A percentile compares a stretch with the other conserved stretches of the same genome.
phyloP scores from a whole-genome alignment of 2,329 filamentous ascomycete genomes.

The Arthrinium puccinioides region DNA sequence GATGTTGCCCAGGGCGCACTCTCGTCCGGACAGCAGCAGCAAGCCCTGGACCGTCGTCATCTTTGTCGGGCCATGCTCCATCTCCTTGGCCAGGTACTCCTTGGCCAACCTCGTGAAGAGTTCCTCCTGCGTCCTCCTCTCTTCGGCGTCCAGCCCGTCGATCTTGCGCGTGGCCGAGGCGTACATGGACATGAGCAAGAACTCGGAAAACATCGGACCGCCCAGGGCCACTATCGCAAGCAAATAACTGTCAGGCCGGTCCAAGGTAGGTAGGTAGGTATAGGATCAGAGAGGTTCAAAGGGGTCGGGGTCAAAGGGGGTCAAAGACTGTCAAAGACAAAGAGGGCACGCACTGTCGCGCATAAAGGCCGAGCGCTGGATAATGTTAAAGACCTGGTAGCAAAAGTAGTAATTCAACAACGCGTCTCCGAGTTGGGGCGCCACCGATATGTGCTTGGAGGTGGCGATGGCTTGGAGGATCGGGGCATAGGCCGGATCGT shows the following conservation, averaged over 20 bases:
- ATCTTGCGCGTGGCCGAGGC: not conserved
- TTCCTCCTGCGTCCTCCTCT: not conserved
- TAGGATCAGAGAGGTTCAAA: too few species aligned
- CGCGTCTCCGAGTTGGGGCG: not conserved
- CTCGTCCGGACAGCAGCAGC: not conserved
- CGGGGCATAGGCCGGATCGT: not conserved
- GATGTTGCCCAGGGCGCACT: not conserved
- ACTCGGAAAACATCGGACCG: constrained; percentile 1
- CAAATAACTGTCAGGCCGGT: too few species aligned
- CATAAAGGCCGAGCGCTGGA: not conserved
- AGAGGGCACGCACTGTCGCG: too few species aligned
- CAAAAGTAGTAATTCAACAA: not conserved
- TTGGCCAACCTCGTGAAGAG: not conserved
- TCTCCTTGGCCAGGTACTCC: constrained; percentile 2
- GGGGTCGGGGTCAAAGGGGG: too few species aligned
- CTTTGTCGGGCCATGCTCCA: constrained; percentile 1
- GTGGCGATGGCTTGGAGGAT: constrained; percentile 1
- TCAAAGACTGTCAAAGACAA: too few species aligned
- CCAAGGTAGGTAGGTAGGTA: too few species aligned
- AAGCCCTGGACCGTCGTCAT: constrained; percentile 1
- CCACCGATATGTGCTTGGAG: constrained; percentile 1
- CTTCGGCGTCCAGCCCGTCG: not conserved
- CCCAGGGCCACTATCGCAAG: not conserved
- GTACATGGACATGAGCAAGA: constrained; percentile 2
- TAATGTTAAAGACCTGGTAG: constrained; percentile 1